A percentile compares a stretch with the other conserved stretches of the same genome.
Conservation (phyloP, 768 basidiomycete species). For the Serendipita sp. region DNA sequence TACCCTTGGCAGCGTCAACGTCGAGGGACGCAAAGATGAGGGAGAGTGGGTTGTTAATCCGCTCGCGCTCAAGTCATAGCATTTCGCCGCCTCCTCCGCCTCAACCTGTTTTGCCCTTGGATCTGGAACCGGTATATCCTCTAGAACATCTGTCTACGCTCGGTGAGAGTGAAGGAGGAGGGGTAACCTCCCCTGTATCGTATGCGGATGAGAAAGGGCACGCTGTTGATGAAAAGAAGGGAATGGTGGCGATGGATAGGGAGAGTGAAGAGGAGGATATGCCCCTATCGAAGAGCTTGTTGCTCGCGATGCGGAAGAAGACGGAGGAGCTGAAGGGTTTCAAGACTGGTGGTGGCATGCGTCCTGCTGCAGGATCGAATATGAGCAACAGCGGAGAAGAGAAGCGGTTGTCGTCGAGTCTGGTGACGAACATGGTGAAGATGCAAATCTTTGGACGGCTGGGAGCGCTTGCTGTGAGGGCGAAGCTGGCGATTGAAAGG, state of each 20-base stretch:
- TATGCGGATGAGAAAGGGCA: neutral
- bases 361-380: too few species aligned
- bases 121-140: slow-evolving; percentile 1
- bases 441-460: slow-evolving; percentile 1
- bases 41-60: neutral
- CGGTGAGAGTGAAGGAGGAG: too few species aligned
- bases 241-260: too few species aligned
- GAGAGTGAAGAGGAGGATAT: neutral
- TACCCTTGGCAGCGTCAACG: too few species aligned
- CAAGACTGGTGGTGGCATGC: too few species aligned
- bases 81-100: neutral
- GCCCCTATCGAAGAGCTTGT: neutral
- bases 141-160: neutral
- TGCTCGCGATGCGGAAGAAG: slow-evolving; percentile 4
- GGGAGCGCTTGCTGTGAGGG: neutral
- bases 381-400: neutral
- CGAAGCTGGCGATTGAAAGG: neutral
- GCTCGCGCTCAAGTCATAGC: neutral
- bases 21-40: too few species aligned
- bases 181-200: neutral
- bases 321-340: neutral
- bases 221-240: neutral
- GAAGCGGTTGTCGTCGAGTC: neutral
- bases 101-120: neutral
- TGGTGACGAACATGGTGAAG: neutral